Base-by-base conservation (phyloP, 805 yeast genomes). In the Zygosaccharomyces gambellarensis region DNA sequence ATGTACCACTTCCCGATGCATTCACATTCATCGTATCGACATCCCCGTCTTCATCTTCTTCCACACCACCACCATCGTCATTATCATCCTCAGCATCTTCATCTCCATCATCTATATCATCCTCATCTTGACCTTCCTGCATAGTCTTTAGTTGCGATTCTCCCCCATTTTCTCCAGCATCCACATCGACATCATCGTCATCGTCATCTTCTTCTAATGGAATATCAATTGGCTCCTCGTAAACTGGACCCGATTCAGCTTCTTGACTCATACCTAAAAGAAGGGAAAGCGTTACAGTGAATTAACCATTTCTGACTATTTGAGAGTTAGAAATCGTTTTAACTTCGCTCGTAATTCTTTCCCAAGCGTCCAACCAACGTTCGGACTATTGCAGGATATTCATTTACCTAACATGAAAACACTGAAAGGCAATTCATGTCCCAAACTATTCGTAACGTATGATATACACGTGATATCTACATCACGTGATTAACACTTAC, bases 171-270 rank as follows among this genome's bases (percentile, higher is more conserved):
- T 39, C 21, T 12, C 11, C 47, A 3, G 28, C 53, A 4, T 46
- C 51, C 14, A 45, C 45, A 8, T 50, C 53, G 21, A 50, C 58
- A 12, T 52, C 58, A 5, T 54, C 58, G 10, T 49, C 58, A 41
- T 49, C 59, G 12, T 53, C 51, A 14, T 40, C 54, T 27, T 45
- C 51, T 30, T 45, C 57, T 19, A 58, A 39, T 3, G 60, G 60
- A 27, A 59, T 56, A 17, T 59, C 62, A 23, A 57, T 55, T 11
- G 60, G 57, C 5, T 59, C 63, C 38, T 59, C 63, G 38, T 54
- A 58, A 2, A 55, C 51, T 11, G 54, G 45, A 21, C 49, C 52
- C 5, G 52, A 29, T 19, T 53, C 60, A 19, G 49, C 46, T 43
- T 40, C 49, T 43, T 47, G 48, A 19, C 51, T 48, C 55, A 45